Evolutionary conservation across 768 basidiomycete species (phyloP), one percentile per base, ranked within the genome.

Genomic region (Rhodotorula toruloides): DNA sequence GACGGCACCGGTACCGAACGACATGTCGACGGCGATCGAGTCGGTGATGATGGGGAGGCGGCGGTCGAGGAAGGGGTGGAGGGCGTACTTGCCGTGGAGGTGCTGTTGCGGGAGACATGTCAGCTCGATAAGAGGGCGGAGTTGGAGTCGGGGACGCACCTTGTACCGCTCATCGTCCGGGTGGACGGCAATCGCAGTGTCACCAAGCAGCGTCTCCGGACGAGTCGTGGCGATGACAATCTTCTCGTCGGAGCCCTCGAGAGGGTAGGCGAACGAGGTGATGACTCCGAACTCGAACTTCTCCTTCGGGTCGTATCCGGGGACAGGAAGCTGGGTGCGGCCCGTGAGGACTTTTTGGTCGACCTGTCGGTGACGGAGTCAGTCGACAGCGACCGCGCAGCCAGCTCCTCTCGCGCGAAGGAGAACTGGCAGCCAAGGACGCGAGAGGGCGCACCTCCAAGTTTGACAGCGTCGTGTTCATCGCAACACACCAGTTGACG

Each of bases 381-480:
- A 9, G 12, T 8, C 29, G 12, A 46, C 44, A 11, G 44, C 44
- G 25, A n/a, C 44, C 14, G 10, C 44, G 44, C 44, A n/a, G 21
- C 16, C 29, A 27, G 21, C 42, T 42, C 42, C 42, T 43, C 11
- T 29, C 37, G 37, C 36, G 19, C 1, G 36, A 37, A 19, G 34
- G 13, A n/a, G 34, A 8, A 27, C 43, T 22, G 7, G n/a, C n/a
- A 44, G 42, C 7, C 21, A 22, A 25, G 34, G 19, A 34, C 3
- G 29, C 19, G 36, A 29, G 47, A 49, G 46, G 9, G 67, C 79
- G 59, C 49, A 88, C 90, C 84, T 98, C 96, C 57, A 99, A 82
- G 78, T 97, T 98, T n/a, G 94, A 98, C 4, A 99, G 81, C 0
- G 94, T 94, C 1, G 96, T 99, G 77, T 97, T 96, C 65, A 99